Conservation (phyloP, 139 green algal species). For the Ulvella scutata region DNA sequence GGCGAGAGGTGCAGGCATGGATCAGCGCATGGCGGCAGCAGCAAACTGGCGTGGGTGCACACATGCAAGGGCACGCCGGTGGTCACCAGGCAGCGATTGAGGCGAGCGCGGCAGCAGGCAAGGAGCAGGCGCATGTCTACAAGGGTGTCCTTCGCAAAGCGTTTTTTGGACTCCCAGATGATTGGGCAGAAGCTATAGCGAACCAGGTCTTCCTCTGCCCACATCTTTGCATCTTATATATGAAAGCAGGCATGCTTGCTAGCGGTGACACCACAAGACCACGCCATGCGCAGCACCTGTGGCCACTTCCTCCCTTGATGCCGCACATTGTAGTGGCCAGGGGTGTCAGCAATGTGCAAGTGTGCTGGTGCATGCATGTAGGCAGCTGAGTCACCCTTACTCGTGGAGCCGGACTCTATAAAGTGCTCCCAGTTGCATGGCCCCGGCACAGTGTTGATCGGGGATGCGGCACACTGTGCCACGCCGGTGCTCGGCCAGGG, state of each 20-base stretch:
- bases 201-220: neutral
- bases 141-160: neutral
- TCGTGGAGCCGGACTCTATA: neutral
- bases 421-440: constrained; percentile 14
- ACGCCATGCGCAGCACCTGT: too few relatives aligned
- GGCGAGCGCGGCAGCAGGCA: too few relatives aligned
- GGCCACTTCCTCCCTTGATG: too few relatives aligned
- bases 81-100: too few relatives aligned
- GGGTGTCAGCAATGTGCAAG: too few relatives aligned
- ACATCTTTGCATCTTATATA: neutral
- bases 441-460: constrained; percentile 11
- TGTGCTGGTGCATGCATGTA: neutral
- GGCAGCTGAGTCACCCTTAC: neutral
- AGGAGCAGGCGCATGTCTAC: neutral
- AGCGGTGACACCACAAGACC: too few relatives aligned
- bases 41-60: too few relatives aligned
- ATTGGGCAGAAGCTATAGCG: neutral
- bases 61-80: too few relatives aligned
- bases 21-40: too few relatives aligned
- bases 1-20: too few relatives aligned
- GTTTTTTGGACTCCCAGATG: neutral
- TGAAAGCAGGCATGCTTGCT: too few relatives aligned
- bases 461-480: constrained; percentile 19
- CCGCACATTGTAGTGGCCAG: too few relatives aligned
- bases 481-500: constrained; percentile 14